Evolutionary conservation across 306 rosid species (phyloP), one percentile per base, ranked within the genome.

Genomic region (Cyamopsis tetragonoloba): DNA sequence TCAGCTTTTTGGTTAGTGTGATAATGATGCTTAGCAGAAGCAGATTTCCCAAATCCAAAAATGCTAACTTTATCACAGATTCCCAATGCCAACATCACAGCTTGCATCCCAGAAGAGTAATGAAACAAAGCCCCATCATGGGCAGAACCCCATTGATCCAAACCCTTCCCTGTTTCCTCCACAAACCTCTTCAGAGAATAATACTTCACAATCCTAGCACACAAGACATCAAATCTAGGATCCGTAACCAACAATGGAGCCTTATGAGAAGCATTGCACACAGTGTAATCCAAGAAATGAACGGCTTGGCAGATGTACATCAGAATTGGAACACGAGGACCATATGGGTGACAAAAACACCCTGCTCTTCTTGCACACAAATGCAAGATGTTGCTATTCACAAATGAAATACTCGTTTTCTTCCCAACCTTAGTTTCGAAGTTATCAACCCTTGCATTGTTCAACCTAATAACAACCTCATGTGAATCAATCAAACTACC

Each of bases 51-150:
- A 74, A 90, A 95, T 37, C 99, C 99, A 81, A 83, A 86, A 3
- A 95, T 46, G 55, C 92, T 80, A 26, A 95, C 99, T 64, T 56
- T 82, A 19, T 95, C 97, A 77, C 99, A 95, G 22, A 95, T 68
- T 5, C 99, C 99, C 71, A 95, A 70, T 70, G 96, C 96, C 66
- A 95, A 38, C 96, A 95, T 79, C 43, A 95, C 86, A 10, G 97
- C 99, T 66, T 95, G 99, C 97, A 95, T 79, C 4, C 99, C 99
- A 51, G 99, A 95, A 54, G 96, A 88, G 74, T 95, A 95, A 79
- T 95, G 99, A 37, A 95, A 95, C 20, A 77, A 59, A 14, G 87
- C 65, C 13, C 87, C 95, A 76, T 86, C 99, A 77, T 90, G 99
- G 1, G 73, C 86, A 37, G 64, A 9, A 48, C 83, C 83, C 99